Percentiles rank a stretch among this genome's conserved stretches.
Evolutionary conservation across 1,284 basidiomycete genomes (phyloP).

Genomic region (Puccinia coronata): DNA sequence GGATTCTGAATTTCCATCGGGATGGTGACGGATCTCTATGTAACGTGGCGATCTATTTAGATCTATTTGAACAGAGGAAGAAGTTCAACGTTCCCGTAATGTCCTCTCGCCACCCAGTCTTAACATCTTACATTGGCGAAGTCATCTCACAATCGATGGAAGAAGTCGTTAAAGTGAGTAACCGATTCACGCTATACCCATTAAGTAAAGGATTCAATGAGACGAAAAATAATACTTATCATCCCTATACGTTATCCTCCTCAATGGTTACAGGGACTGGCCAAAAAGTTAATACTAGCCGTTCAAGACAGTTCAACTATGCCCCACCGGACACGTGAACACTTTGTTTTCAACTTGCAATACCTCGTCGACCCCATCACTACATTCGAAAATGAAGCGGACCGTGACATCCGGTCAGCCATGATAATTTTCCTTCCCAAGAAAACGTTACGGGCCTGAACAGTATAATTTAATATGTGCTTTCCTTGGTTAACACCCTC

Average conservation of each 20-base stretch:
- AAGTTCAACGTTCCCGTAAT: conserved; percentile 87
- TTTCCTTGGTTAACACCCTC: conserved; percentile 25
- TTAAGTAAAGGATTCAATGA: neutral
- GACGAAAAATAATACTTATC: neutral
- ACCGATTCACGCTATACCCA: conserved; percentile 40
- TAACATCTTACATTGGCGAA: conserved; percentile 83
- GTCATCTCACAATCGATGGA: conserved; percentile 73
- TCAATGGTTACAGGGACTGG: conserved; percentile 64
- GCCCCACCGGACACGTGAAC: conserved; percentile 63
- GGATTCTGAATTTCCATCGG: neutral
- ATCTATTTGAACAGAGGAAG: conserved; percentile 79
- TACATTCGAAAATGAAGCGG: conserved; percentile 67
- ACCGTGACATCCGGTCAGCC: conserved; percentile 59
- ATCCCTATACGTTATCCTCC: conserved; percentile 39
- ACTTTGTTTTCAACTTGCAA: conserved; percentile 67
- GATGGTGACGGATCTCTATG: too few species aligned
- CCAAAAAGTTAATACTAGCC: conserved; percentile 74
- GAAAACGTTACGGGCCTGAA: neutral
- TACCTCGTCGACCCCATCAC: conserved; percentile 73
- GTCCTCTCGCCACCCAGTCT: conserved; percentile 81
- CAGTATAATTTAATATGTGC: conserved; percentile 52
- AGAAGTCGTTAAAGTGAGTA: conserved; percentile 69
- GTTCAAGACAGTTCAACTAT: conserved; percentile 68
- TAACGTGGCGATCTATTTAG: conserved; percentile 56
- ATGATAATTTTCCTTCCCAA: conserved; percentile 9